Percentiles rank a stretch among this genome's conserved stretches.
Evolutionary conservation across 169 alveolate genomes (phyloP).

Genomic region (Sarcocystis neurona): DNA sequence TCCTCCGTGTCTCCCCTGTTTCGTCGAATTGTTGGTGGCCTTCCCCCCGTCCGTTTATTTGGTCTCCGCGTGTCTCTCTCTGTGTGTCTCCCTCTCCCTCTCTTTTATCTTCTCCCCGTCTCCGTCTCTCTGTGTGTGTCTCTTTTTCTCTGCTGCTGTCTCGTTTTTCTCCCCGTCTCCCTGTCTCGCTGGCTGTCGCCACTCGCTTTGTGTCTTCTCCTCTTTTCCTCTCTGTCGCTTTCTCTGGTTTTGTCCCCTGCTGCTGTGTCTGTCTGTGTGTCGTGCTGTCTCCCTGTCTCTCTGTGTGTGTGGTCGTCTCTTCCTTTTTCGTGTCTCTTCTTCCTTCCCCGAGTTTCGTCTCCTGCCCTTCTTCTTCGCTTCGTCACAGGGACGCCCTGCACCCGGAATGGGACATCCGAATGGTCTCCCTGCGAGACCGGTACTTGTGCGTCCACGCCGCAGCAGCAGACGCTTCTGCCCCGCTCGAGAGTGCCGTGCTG

Average conservation of each 20-base stretch:
- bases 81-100: neutral
- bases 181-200: neutral
- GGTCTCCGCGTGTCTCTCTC: neutral
- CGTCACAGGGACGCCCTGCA: constrained; percentile 49
- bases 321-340: neutral
- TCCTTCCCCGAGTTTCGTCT: neutral
- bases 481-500: constrained; percentile 9
- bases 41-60: neutral
- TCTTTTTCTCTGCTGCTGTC: neutral
- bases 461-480: neutral
- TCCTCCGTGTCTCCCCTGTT: too few relatives aligned
- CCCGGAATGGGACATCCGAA: constrained; percentile 42
- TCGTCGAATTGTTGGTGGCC: neutral
- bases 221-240: neutral
- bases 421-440: constrained; percentile 47
- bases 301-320: neutral
- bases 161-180: neutral
- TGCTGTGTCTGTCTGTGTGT: neutral
- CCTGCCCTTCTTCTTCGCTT: neutral
- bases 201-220: neutral
- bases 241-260: neutral
- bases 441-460: constrained; percentile 39
- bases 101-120: neutral
- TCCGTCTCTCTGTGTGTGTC: too few relatives aligned
- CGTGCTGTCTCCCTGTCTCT: neutral